Percentiles rank a stretch among this genome's conserved stretches.
These are phyloP conservation scores for Neurospora sublineolata DNA, from an alignment of 495 filamentous ascomycete species.

Conservation along the genomic window DNA sequence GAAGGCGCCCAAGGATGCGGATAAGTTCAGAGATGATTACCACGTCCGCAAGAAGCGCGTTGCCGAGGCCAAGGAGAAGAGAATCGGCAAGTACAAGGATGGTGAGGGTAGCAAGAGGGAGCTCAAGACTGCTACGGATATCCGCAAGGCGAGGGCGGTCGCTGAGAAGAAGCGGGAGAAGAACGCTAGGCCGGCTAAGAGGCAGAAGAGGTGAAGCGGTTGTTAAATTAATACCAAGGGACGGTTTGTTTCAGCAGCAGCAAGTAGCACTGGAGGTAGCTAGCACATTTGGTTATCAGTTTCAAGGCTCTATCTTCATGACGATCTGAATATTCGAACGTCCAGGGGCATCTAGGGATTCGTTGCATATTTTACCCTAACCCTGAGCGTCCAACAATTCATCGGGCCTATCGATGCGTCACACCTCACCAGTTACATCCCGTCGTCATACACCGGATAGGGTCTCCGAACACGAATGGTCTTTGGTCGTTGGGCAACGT, in stretches of 20 bases:
- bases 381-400: neutral
- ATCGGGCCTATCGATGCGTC: neutral
- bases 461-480: neutral
- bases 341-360: neutral
- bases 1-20: conserved; percentile 81
- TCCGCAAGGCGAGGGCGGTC: conserved; percentile 66
- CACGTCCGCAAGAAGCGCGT: conserved; percentile 83
- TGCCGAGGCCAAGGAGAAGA: conserved; percentile 73
- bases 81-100: conserved; percentile 58
- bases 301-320: neutral
- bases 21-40: conserved; percentile 82
- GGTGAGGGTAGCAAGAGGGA: conserved; percentile 58
- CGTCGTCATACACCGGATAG: neutral
- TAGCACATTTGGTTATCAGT: neutral
- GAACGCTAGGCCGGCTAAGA: conserved; percentile 76
- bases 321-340: neutral
- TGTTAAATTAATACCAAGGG: neutral
- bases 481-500: neutral
- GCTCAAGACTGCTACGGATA: conserved; percentile 70
- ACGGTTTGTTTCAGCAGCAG: neutral
- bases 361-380: neutral
- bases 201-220: conserved; percentile 30
- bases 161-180: conserved; percentile 71
- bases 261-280: neutral
- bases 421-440: neutral